phyloP scores from a whole-genome alignment of 805 yeast genomes.

The Wickerhamomyces bisporus region DNA sequence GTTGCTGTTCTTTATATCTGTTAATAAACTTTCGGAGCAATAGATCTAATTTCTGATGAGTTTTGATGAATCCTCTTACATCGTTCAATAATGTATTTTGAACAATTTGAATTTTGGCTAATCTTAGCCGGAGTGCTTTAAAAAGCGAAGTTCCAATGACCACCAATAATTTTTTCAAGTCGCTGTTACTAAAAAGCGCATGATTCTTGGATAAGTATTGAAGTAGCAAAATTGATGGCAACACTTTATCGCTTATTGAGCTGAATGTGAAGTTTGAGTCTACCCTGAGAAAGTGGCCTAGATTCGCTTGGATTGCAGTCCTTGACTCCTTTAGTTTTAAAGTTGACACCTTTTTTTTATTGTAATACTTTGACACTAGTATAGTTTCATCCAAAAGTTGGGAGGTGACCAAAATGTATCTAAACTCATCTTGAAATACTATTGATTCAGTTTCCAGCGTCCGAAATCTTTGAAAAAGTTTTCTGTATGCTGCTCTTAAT shows the following conservation, averaged over 20 bases:
- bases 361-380: conserved; percentile 21
- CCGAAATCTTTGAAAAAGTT: conserved; percentile 9
- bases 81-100: conserved; percentile 13
- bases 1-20: conserved; percentile 26
- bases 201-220: conserved; percentile 5
- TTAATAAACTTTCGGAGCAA: conserved; percentile 23
- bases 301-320: too few species aligned
- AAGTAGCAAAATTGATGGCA: background rate
- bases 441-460: background rate
- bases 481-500: too few species aligned
- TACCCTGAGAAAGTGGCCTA: too few species aligned
- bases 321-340: too few species aligned
- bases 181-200: background rate
- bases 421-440: conserved; percentile 44
- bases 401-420: conserved; percentile 44
- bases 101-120: background rate
- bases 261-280: too few species aligned
- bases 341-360: conserved; percentile 13
- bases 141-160: background rate
- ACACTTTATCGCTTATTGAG: too few species aligned
- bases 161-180: background rate
- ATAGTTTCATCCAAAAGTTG: conserved; percentile 39
- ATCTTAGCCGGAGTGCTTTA: background rate
- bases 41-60: conserved; percentile 23
- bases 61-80: conserved; percentile 14